phyloP scores from a whole-genome alignment of 2,329 filamentous ascomycete species.

The Alternaria conjuncta region DNA sequence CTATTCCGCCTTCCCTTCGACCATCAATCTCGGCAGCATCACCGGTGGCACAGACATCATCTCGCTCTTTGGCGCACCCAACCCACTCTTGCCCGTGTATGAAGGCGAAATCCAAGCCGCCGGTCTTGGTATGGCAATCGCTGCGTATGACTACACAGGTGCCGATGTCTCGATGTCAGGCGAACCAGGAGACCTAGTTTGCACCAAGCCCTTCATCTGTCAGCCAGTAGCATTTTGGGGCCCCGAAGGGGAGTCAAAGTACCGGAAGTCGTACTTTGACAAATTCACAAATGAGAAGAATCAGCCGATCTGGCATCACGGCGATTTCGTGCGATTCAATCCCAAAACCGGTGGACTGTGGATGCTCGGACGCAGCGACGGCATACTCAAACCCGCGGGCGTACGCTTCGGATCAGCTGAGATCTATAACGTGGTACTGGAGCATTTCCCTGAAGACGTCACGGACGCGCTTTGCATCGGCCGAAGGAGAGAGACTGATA shows the following conservation, averaged over 20 bases:
- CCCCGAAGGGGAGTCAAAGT: slow-evolving; percentile 72
- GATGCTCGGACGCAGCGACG: slow-evolving; percentile 93
- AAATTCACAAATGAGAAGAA: slow-evolving; percentile 64
- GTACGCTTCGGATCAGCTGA: slow-evolving; percentile 93
- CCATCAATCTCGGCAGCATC: slow-evolving; percentile 89
- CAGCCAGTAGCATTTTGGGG: slow-evolving; percentile 93
- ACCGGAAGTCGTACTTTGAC: slow-evolving; percentile 85
- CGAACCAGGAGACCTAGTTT: slow-evolving; percentile 86
- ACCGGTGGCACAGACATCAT: slow-evolving; percentile 97
- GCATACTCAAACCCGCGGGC: slow-evolving; percentile 89
- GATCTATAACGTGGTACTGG: slow-evolving; percentile 92
- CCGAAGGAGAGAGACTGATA: slow-evolving; percentile 71
- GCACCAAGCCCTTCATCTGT: slow-evolving; percentile 83
- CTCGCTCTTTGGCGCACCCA: slow-evolving; percentile 88
- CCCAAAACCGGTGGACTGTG: slow-evolving; percentile 75
- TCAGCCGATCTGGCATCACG: slow-evolving; percentile 83
- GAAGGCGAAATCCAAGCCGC: slow-evolving; percentile 58
- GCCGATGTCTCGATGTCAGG: slow-evolving; percentile 65
- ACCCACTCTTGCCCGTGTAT: slow-evolving; percentile 59
- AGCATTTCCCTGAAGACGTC: slow-evolving; percentile 78
- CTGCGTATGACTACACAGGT: slow-evolving; percentile 60
- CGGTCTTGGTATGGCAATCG: slow-evolving; percentile 59
- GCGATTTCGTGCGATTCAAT: slow-evolving; percentile 83
- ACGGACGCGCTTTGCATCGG: slow-evolving; percentile 91
- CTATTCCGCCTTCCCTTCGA: slow-evolving; percentile 78